These are phyloP conservation scores for Xanthoparmelia taractica DNA, from an alignment of 495 filamentous ascomycete species.

Conservation along the genomic window DNA sequence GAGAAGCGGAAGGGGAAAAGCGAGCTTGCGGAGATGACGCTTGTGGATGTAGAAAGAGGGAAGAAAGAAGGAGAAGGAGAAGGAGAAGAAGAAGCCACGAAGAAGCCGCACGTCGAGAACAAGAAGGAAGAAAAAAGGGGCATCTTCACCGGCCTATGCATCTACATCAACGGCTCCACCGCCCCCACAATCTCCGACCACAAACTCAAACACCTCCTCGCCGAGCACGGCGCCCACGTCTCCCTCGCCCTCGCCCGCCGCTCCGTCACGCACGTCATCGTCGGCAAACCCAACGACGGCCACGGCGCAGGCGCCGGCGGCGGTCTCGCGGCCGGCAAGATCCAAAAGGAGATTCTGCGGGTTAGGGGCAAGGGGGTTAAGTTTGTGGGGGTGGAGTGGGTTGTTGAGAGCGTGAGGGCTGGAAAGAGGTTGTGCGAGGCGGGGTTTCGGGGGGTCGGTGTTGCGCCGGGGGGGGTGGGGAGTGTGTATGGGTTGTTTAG, in stretches of 20 bases:
- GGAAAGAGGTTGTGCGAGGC: constrained; percentile 68
- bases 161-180: constrained; percentile 89
- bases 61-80: constrained; percentile 25
- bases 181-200: constrained; percentile 76
- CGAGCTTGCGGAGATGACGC: constrained; percentile 19
- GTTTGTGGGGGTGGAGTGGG: constrained; percentile 78
- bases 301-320: constrained; percentile 55
- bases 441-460: constrained; percentile 53
- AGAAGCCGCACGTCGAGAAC: too few species aligned
- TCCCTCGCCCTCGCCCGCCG: constrained; percentile 61
- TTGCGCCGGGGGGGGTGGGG: constrained; percentile 52
- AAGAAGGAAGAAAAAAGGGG: constrained; percentile 27
- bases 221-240: constrained; percentile 60
- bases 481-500: constrained; percentile 52
- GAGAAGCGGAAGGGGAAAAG: constrained; percentile 15
- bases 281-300: constrained; percentile 52
- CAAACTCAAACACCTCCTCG: constrained; percentile 70
- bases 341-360: constrained; percentile 69
- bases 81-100: too few species aligned
- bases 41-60: constrained; percentile 27
- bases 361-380: constrained; percentile 61
- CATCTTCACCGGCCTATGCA: constrained; percentile 58
- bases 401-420: constrained; percentile 50
- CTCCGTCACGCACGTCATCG: constrained; percentile 77
- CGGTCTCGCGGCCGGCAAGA: constrained; percentile 69